A percentile compares a stretch with the other conserved stretches of the same genome.
phyloP scores from a whole-genome alignment of 495 filamentous ascomycete genomes.

The Daldinia vernicosa region DNA sequence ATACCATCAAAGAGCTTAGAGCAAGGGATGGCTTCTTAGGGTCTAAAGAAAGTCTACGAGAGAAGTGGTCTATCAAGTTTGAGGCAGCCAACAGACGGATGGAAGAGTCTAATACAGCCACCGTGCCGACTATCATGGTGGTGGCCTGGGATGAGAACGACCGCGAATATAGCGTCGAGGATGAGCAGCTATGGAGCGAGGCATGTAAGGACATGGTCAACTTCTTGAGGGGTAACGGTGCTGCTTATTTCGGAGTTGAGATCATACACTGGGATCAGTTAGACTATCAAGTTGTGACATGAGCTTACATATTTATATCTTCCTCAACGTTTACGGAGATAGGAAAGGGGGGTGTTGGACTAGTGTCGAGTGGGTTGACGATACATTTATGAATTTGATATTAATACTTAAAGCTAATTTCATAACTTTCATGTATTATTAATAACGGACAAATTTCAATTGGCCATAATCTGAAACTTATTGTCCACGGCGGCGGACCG shows the following conservation, averaged over 20 bases:
- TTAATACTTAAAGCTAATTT: not conserved
- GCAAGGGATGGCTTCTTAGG: constrained; percentile 7
- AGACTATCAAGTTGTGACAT: constrained; percentile 32
- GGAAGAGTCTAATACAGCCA: constrained; percentile 2
- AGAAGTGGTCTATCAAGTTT: constrained; percentile 27
- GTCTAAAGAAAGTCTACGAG: not conserved
- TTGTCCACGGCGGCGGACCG: constrained; percentile 18
- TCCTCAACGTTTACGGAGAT: not conserved
- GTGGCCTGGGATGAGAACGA: constrained; percentile 27
- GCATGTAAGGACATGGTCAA: constrained; percentile 19
- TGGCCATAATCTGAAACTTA: not conserved
- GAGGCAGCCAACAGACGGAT: constrained; percentile 17
- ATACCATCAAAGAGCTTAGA: constrained; percentile 18
- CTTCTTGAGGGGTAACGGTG: constrained; percentile 18
- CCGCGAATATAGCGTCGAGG: constrained; percentile 14
- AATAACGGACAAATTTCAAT: not conserved
- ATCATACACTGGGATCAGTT: constrained; percentile 27
- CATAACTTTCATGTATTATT: not conserved
- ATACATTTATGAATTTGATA: not conserved
- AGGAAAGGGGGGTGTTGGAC: not conserved
- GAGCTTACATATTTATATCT: not conserved
- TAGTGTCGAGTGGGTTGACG: not conserved
- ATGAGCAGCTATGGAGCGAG: constrained; percentile 21
- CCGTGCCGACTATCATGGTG: constrained; percentile 31
- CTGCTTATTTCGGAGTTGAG: constrained; percentile 28